Conservation (phyloP, 2,329 filamentous ascomycete species). For the Apiospora sp. region DNA sequence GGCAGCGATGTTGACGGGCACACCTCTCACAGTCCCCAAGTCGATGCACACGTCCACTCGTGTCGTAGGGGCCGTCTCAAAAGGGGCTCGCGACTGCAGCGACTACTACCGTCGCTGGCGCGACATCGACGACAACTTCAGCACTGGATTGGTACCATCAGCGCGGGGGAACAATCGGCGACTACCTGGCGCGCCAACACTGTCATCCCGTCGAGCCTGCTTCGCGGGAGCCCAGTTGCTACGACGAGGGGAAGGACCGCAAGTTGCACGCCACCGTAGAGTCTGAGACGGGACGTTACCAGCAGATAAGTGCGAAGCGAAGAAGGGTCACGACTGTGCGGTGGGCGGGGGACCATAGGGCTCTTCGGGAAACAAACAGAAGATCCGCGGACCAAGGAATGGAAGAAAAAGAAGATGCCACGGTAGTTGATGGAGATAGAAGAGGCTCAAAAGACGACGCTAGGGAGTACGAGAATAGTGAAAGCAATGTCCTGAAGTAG, state of each 20-base stretch:
- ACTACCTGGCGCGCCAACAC: not conserved
- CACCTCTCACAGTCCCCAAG: not conserved
- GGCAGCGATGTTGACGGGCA: no score
- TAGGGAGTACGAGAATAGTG: not conserved
- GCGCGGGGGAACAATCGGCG: not conserved
- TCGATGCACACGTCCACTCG: not conserved
- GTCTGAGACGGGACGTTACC: no score
- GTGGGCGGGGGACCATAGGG: not conserved
- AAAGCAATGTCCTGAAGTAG: no score
- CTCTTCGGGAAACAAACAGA: not conserved
- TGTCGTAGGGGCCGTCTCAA: not conserved
- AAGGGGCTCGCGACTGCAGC: not conserved
- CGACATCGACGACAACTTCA: not conserved
- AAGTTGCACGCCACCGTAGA: no score
- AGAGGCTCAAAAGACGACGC: no score
- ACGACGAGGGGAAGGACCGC: no score
- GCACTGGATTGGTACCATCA: not conserved
- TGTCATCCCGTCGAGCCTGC: slow-evolving; percentile 28
- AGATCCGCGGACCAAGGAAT: not conserved
- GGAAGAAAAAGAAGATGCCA: not conserved
- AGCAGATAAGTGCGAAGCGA: no score
- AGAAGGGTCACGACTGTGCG: not conserved
- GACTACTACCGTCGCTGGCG: not conserved
- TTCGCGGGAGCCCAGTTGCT: slow-evolving; percentile 32
- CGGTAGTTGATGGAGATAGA: not conserved